Evolutionary conservation across 2,329 filamentous ascomycete species (phyloP).

Genomic region (Ciborinia camelliae): DNA sequence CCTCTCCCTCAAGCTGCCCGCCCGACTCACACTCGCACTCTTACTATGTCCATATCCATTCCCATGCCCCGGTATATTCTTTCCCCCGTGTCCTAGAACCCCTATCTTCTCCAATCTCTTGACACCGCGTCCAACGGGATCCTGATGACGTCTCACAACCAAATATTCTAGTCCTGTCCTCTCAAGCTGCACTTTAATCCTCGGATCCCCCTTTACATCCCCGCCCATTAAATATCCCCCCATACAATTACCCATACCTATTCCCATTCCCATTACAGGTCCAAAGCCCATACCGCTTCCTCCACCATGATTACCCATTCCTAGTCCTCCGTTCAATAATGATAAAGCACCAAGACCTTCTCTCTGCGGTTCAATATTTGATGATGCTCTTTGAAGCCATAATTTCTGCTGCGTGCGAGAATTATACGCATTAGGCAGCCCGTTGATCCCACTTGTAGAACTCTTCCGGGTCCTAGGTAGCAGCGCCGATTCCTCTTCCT

Average conservation of each 20-base stretch:
- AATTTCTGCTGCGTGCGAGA: constrained; percentile 74
- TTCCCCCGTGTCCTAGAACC: constrained; percentile 50
- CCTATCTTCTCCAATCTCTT: constrained; percentile 48
- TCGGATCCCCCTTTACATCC: constrained; percentile 56
- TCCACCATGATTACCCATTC: constrained; percentile 26
- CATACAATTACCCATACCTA: constrained; percentile 25
- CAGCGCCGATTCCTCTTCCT: constrained; percentile 45
- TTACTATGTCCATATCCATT: constrained; percentile 20
- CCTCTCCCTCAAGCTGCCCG: constrained; percentile 15
- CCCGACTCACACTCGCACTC: constrained; percentile 28
- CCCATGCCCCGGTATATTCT: constrained; percentile 46
- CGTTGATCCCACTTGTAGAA: constrained; percentile 31
- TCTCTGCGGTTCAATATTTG: constrained; percentile 60
- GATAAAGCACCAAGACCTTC: constrained; percentile 32
- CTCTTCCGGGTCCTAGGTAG: constrained; percentile 42
- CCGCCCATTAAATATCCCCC: constrained; percentile 20
- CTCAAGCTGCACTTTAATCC: constrained; percentile 63
- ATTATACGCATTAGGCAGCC: constrained; percentile 22
- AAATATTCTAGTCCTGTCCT: constrained; percentile 69
- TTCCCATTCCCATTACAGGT: neutral
- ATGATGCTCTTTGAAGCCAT: constrained; percentile 70
- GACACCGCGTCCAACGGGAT: constrained; percentile 64
- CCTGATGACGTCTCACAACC: constrained; percentile 70
- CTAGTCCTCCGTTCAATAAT: constrained; percentile 35
- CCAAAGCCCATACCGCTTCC: constrained; percentile 17